These are phyloP conservation scores for Wallacemonas sp. DNA, from an alignment of 208 protist species.

Conservation along the genomic window DNA sequence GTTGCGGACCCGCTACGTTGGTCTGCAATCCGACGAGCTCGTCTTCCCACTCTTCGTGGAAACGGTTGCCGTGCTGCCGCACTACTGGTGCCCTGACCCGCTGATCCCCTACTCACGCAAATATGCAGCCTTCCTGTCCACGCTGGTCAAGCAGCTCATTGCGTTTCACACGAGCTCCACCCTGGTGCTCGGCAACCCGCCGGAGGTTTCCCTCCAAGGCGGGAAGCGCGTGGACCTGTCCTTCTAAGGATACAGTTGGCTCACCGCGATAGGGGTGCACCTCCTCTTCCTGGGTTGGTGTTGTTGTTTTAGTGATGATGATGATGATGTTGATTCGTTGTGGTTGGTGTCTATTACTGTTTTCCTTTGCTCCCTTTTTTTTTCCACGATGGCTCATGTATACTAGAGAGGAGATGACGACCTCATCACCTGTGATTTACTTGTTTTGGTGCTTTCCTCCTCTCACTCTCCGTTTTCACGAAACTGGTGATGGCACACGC, in stretches of 20 bases:
- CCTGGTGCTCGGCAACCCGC: conserved; percentile 60
- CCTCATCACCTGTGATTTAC: no score
- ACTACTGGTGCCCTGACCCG: conserved; percentile 86
- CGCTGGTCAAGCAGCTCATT: conserved; percentile 61
- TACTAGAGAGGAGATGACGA: not conserved
- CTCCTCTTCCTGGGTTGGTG: no score
- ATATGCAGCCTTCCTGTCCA: conserved; percentile 64
- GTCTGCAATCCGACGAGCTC: conserved; percentile 38
- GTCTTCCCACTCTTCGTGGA: conserved; percentile 81
- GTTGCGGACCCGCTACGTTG: conserved; percentile 22
- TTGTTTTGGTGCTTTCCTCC: no score
- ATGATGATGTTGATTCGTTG: not conserved
- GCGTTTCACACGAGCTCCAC: conserved; percentile 49
- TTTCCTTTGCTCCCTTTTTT: not conserved
- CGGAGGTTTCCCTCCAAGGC: conserved; percentile 53
- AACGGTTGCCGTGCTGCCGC: conserved; percentile 37
- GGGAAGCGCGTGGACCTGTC: conserved; percentile 37
- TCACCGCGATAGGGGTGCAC: no score
- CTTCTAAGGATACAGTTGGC: no score
- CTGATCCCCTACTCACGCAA: conserved; percentile 65
- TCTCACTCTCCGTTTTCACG: no score
- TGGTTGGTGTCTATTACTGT: not conserved
- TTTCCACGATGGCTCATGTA: not conserved
- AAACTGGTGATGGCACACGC: no score
- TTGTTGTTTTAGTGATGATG: no score